phyloP scores from a whole-genome alignment of 2,329 filamentous ascomycete species.

The Beauveria asiatica region DNA sequence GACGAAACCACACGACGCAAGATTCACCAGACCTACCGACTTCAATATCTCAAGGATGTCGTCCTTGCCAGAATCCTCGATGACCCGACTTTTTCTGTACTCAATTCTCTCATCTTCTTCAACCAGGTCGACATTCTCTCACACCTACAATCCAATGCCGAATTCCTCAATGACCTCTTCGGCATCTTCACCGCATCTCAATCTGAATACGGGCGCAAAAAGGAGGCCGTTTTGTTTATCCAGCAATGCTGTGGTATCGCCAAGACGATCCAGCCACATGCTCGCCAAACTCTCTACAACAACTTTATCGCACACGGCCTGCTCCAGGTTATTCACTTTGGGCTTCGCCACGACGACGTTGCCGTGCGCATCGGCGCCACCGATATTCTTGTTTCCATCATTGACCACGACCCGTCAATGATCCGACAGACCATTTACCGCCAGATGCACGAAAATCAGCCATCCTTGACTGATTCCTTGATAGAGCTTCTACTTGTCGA shows the following conservation, averaged over 20 bases:
- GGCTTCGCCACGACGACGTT: constrained; percentile 76
- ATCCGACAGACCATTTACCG: constrained; percentile 90
- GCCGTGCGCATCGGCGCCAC: constrained; percentile 84
- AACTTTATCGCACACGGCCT: constrained; percentile 86
- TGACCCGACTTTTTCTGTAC: constrained; percentile 92
- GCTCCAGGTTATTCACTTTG: constrained; percentile 83
- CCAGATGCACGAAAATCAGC: constrained; percentile 78
- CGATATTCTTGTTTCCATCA: constrained; percentile 85
- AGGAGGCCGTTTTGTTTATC: constrained; percentile 91
- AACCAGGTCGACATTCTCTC: constrained; percentile 97
- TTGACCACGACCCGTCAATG: constrained; percentile 92
- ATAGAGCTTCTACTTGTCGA: constrained; percentile 89
- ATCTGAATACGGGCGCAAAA: constrained; percentile 63
- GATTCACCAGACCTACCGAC: constrained; percentile 90
- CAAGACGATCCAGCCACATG: constrained; percentile 83
- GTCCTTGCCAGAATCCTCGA: constrained; percentile 92
- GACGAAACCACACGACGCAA: constrained; percentile 74
- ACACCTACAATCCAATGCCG: constrained; percentile 74
- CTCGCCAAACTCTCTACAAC: constrained; percentile 72
- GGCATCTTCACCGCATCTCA: constrained; percentile 66
- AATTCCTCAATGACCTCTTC: constrained; percentile 80
- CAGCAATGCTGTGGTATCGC: constrained; percentile 92
- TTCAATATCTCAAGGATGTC: constrained; percentile 98
- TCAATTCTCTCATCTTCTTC: constrained; percentile 98
- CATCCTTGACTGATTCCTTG: constrained; percentile 80